Percentiles rank a stretch among this genome's conserved stretches.
These are phyloP conservation scores for Skeletonema costatum DNA, from an alignment of 108 stramenopile species.

Conservation along the genomic window DNA sequence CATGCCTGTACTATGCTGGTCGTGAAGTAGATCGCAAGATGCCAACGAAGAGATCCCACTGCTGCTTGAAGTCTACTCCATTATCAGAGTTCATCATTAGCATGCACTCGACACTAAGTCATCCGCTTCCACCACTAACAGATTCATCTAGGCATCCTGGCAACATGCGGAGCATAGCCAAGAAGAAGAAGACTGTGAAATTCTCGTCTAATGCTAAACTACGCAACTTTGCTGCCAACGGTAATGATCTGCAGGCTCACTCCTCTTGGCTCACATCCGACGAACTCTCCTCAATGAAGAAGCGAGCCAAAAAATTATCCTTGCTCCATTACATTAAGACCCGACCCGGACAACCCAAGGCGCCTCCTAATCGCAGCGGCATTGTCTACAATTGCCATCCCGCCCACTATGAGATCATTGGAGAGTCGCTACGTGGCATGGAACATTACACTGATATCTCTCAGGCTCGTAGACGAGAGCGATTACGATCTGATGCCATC, in stretches of 20 bases:
- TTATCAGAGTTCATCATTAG: too few relatives aligned
- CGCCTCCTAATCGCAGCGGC: neutral
- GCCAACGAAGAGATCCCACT: too few relatives aligned
- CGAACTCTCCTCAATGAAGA: neutral
- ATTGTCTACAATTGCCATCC: slow-evolving; percentile 3
- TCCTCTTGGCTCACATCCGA: neutral
- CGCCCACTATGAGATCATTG: neutral
- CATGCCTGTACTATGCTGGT: too few relatives aligned
- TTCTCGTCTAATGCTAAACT: neutral
- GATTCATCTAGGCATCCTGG: neutral
- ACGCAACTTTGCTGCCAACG: neutral
- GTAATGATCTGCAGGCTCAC: too few relatives aligned
- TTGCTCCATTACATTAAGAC: neutral
- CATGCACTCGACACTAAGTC: too few relatives aligned
- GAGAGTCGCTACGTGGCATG: neutral
- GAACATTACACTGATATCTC: neutral
- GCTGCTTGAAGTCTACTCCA: too few relatives aligned
- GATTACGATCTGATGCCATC: too few relatives aligned
- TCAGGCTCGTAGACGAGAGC: too few relatives aligned
- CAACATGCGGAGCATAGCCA: neutral
- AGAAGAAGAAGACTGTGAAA: neutral
- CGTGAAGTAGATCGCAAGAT: too few relatives aligned
- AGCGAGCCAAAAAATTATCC: neutral
- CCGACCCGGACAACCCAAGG: neutral
- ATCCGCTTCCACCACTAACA: too few relatives aligned